These are phyloP conservation scores for Lenzites betulinus DNA, from an alignment of 768 basidiomycete species.

Conservation along the genomic window DNA sequence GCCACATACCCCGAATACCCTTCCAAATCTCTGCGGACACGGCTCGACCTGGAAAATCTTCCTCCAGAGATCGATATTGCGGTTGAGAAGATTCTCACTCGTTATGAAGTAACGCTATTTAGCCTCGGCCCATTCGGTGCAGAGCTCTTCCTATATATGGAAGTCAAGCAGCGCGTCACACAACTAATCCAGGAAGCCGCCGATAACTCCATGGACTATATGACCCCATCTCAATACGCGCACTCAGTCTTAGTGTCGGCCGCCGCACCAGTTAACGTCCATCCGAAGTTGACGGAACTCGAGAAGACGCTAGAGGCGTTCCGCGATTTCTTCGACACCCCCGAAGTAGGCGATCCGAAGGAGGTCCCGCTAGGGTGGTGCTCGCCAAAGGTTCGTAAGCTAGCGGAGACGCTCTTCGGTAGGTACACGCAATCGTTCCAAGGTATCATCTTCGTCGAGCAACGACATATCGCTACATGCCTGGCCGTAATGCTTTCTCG, in stretches of 20 bases:
- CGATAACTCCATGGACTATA: slow-evolving; percentile 29
- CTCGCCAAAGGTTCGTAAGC: slow-evolving; percentile 67
- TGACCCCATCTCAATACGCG: slow-evolving; percentile 19
- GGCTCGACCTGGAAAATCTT: slow-evolving; percentile 44
- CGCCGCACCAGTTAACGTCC: background rate
- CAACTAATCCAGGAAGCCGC: slow-evolving; percentile 36
- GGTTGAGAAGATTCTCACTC: slow-evolving; percentile 59
- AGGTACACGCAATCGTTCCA: slow-evolving; percentile 64
- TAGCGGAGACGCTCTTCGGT: slow-evolving; percentile 61
- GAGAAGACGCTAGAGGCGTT: slow-evolving; percentile 50
- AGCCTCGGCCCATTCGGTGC: slow-evolving; percentile 77
- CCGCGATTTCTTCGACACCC: slow-evolving; percentile 38
- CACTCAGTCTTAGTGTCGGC: background rate
- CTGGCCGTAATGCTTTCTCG: slow-evolving; percentile 65
- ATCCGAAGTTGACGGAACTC: slow-evolving; percentile 51
- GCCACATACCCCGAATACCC: slow-evolving; percentile 54
- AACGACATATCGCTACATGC: slow-evolving; percentile 75
- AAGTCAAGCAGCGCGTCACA: slow-evolving; percentile 53
- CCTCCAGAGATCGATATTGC: slow-evolving; percentile 46
- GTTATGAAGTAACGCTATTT: slow-evolving; percentile 60
- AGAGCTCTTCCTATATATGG: slow-evolving; percentile 67
- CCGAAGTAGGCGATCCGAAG: slow-evolving; percentile 37
- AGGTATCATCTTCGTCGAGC: slow-evolving; percentile 85
- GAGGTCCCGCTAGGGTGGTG: slow-evolving; percentile 61
- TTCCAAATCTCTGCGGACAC: slow-evolving; percentile 54